Evolutionary conservation across 2,329 filamentous ascomycete species (phyloP).

Genomic region (Botrytis galanthina): DNA sequence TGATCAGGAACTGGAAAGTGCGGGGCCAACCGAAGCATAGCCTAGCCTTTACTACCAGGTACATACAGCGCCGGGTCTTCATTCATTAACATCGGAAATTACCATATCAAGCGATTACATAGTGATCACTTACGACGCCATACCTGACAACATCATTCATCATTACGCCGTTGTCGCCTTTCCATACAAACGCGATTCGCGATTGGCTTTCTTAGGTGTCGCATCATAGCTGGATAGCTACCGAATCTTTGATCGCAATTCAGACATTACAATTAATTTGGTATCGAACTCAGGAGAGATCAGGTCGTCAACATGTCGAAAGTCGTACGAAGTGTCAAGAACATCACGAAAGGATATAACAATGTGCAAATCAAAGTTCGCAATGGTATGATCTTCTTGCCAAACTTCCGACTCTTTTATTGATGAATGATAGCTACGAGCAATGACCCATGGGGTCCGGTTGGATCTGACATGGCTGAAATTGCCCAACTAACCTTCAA

Average conservation of each 20-base stretch:
- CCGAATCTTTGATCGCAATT: not conserved
- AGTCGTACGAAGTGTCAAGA: conserved; percentile 96
- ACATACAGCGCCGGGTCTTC: conserved; percentile 1
- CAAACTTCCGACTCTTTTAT: conserved; percentile 22
- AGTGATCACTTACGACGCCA: conserved; percentile 2
- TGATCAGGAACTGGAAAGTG: conserved; percentile 8
- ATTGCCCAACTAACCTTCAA: conserved; percentile 98
- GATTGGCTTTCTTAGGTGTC: conserved; percentile 13
- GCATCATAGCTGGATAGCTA: conserved; percentile 19
- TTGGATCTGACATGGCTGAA: conserved; percentile 97
- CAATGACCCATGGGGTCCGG: conserved; percentile 98
- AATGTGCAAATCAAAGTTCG: conserved; percentile 95
- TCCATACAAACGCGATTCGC: not conserved
- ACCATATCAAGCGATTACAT: conserved; percentile 14
- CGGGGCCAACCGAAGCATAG: conserved; percentile 14
- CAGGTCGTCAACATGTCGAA: conserved; percentile 72
- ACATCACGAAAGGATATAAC: conserved; percentile 98
- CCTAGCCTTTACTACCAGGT: not conserved
- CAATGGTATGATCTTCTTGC: conserved; percentile 68
- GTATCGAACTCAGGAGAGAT: conserved; percentile 15
- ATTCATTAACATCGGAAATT: conserved; percentile 12
- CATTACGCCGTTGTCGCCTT: not conserved
- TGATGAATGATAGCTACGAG: conserved; percentile 73
- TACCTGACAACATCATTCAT: conserved; percentile 8
- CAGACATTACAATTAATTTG: not conserved